These are phyloP conservation scores for Leccinum subgranulosum DNA, from an alignment of 768 basidiomycete genomes.

Conservation along the genomic window DNA sequence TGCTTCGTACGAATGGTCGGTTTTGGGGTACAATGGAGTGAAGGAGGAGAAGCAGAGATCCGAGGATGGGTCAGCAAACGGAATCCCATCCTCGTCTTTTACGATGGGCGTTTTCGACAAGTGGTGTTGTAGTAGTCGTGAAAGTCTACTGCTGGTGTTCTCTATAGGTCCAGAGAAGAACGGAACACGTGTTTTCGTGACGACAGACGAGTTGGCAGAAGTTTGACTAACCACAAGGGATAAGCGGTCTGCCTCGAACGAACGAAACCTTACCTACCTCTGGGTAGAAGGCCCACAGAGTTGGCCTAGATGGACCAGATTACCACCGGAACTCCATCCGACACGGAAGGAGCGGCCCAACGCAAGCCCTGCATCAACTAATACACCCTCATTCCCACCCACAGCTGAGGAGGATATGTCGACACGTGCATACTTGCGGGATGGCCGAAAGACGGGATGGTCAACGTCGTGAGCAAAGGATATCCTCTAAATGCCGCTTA, in stretches of 20 bases:
- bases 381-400: conserved; percentile 57
- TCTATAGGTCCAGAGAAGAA: conserved; percentile 33
- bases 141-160: conserved; percentile 41
- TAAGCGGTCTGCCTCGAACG: conserved; percentile 7
- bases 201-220: conserved; percentile 60
- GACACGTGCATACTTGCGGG: conserved; percentile 77
- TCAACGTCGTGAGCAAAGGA: conserved; percentile 78
- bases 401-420: conserved; percentile 64
- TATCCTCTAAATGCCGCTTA: conserved; percentile 48
- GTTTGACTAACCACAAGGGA: conserved; percentile 37
- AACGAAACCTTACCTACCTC: conserved; percentile 41
- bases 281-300: conserved; percentile 57
- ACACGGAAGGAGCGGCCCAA: conserved; percentile 87
- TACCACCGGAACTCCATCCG: conserved; percentile 84
- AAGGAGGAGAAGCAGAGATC: conserved; percentile 79
- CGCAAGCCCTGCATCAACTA: conserved; percentile 80
- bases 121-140: conserved; percentile 74
- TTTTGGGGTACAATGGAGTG: conserved; percentile 61
- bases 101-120: conserved; percentile 69
- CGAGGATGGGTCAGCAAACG: conserved; percentile 62
- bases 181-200: conserved; percentile 50
- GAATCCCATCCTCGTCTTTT: conserved; percentile 65
- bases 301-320: conserved; percentile 71
- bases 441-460: conserved; percentile 65
- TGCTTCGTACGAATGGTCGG: conserved; percentile 72